Evolutionary conservation across 805 yeast genomes (phyloP).

Genomic region (Saccharomyces mikatae): DNA sequence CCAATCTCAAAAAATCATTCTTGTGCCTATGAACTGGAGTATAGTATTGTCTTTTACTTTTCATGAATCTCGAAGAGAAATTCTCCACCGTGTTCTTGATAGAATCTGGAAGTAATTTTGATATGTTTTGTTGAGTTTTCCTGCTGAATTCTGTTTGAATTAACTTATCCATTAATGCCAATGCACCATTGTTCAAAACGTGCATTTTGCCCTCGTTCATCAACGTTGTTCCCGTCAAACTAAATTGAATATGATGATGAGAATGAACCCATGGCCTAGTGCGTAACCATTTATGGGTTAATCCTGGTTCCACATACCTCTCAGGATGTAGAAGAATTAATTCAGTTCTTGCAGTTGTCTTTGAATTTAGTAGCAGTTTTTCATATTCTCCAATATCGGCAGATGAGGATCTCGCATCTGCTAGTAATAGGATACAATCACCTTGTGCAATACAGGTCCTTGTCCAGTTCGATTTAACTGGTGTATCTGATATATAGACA

Average conservation of each 20-base stretch:
- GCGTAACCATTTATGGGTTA: constrained; percentile 78
- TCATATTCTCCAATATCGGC: constrained; percentile 84
- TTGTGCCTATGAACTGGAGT: constrained; percentile 46
- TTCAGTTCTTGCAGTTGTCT: constrained; percentile 83
- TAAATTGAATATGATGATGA: constrained; percentile 83
- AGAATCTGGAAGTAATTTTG: constrained; percentile 27
- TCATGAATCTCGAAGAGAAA: constrained; percentile 28
- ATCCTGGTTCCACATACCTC: constrained; percentile 72
- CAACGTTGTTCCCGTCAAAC: constrained; percentile 2
- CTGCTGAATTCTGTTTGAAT: constrained; percentile 27
- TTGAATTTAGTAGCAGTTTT: constrained; percentile 58
- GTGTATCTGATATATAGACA: constrained; percentile 80
- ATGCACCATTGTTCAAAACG: constrained; percentile 4
- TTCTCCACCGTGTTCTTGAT: constrained; percentile 33
- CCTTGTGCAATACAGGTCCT: constrained; percentile 89
- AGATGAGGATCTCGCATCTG: constrained; percentile 61
- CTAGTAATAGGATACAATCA: constrained; percentile 82
- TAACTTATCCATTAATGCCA: constrained; percentile 20
- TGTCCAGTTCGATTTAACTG: constrained; percentile 81
- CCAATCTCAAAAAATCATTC: constrained; percentile 82
- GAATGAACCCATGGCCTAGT: constrained; percentile 84
- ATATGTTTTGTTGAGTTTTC: constrained; percentile 27
- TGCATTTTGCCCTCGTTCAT: not conserved
- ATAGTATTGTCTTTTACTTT: constrained; percentile 21
- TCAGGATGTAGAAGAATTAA: constrained; percentile 79